A percentile compares a stretch with the other conserved stretches of the same genome.
Evolutionary conservation across 345 rosid genomes (phyloP).

Genomic region (Boechera retrofracta): DNA sequence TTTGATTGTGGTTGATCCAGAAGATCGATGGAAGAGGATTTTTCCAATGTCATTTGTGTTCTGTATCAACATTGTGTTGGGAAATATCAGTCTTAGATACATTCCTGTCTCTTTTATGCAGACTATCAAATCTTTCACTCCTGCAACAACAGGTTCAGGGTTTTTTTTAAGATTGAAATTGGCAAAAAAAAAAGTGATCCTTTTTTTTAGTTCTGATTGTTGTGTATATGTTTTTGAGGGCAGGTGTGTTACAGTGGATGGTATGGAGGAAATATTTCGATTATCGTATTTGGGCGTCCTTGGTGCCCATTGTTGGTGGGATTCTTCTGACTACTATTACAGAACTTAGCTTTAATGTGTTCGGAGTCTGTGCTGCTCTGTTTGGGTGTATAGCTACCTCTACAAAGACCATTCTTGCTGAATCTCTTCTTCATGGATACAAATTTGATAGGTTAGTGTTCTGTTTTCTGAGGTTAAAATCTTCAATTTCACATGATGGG

Average conservation of each 20-base stretch:
- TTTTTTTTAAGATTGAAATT: not conserved
- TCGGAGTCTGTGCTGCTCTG: conserved; percentile 91
- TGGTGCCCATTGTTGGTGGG: conserved; percentile 94
- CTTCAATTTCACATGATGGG: not conserved
- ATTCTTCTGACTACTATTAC: conserved; percentile 89
- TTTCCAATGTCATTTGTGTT: conserved; percentile 98
- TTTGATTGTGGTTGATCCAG: conserved; percentile 75
- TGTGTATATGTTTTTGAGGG: not conserved
- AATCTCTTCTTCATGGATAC: conserved; percentile 90
- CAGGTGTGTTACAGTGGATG: conserved; percentile 94
- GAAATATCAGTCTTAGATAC: conserved; percentile 91
- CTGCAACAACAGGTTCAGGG: conserved; percentile 89
- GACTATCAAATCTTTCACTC: conserved; percentile 96
- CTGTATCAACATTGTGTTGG: conserved; percentile 92
- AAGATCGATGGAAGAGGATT: conserved; percentile 93
- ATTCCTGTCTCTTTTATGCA: conserved; percentile 99
- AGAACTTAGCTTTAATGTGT: conserved; percentile 90
- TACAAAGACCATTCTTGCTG: conserved; percentile 92
- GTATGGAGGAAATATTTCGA: conserved; percentile 93
- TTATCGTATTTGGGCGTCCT: conserved; percentile 90
- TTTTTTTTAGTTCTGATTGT: conserved; percentile 7
- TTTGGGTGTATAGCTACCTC: conserved; percentile 98
- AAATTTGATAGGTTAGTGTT: conserved; percentile 81
- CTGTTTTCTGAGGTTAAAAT: not conserved
- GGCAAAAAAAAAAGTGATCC: not conserved